These are phyloP conservation scores for Acer yangbiense DNA, from an alignment of 345 rosid species.

Conservation along the genomic window DNA sequence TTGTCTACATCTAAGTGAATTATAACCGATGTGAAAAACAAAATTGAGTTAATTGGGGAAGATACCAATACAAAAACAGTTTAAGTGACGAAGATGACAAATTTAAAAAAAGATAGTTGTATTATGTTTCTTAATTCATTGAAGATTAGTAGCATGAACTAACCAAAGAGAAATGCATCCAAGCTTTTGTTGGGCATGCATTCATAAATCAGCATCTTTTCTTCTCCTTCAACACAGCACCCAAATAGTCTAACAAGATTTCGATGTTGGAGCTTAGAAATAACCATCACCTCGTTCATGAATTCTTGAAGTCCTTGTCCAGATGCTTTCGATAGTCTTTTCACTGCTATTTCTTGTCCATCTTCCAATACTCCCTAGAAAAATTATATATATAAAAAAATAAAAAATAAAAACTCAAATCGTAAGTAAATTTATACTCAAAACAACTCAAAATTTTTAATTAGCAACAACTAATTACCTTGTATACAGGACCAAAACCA, in stretches of 20 bases:
- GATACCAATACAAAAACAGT: background rate
- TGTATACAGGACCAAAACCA: background rate
- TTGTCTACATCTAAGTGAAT: background rate
- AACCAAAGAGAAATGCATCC: background rate
- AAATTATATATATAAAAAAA: background rate
- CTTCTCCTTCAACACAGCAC: background rate
- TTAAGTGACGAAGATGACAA: too few relatives aligned
- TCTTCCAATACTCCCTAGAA: background rate
- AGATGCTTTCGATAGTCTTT: background rate
- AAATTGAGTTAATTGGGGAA: background rate
- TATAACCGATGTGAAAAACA: background rate
- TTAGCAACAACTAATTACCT: background rate
- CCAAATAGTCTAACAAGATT: background rate
- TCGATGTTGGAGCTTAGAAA: background rate
- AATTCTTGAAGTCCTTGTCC: background rate
- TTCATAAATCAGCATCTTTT: constrained; percentile 3
- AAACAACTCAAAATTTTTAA: too few relatives aligned
- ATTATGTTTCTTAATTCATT: too few relatives aligned
- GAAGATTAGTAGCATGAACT: background rate
- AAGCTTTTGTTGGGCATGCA: background rate
- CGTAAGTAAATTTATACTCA: too few relatives aligned
- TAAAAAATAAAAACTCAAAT: too few relatives aligned
- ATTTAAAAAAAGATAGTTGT: too few relatives aligned
- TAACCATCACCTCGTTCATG: background rate
- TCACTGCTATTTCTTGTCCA: background rate